Evolutionary conservation across 805 yeast genomes (phyloP).

Genomic region (Wickerhamomyces bisporus): DNA sequence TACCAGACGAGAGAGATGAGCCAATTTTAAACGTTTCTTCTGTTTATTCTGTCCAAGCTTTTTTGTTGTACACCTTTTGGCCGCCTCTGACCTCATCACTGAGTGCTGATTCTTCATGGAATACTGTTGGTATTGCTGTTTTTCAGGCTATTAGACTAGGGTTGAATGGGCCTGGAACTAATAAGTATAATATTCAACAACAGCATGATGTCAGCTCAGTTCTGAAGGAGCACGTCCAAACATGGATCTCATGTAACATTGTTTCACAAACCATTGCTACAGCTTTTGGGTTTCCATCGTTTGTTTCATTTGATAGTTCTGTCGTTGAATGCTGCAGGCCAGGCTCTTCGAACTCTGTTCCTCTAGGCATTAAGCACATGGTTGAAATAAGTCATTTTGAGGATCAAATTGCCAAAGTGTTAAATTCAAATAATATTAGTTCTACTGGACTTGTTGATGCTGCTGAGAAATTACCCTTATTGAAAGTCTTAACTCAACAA

Average conservation of each 20-base stretch:
- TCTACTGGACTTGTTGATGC: constrained; percentile 60
- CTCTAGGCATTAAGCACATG: constrained; percentile 55
- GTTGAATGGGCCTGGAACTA: constrained; percentile 68
- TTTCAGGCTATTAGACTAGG: constrained; percentile 93
- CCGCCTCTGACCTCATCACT: constrained; percentile 93
- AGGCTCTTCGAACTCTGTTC: constrained; percentile 29
- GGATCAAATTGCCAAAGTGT: constrained; percentile 73
- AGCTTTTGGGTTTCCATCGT: constrained; percentile 92
- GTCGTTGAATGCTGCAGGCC: constrained; percentile 50
- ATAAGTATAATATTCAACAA: constrained; percentile 38
- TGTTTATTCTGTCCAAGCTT: constrained; percentile 92
- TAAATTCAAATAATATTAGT: constrained; percentile 66
- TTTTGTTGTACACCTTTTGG: constrained; percentile 85
- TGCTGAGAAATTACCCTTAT: constrained; percentile 67
- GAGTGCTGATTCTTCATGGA: constrained; percentile 95
- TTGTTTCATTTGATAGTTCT: constrained; percentile 76
- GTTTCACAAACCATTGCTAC: constrained; percentile 89
- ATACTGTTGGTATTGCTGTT: constrained; percentile 87
- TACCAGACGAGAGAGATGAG: constrained; percentile 72
- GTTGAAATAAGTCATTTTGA: constrained; percentile 81
- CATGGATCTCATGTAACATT: constrained; percentile 92
- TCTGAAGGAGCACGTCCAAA: constrained; percentile 72
- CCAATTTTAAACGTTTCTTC: constrained; percentile 85
- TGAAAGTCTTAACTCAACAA: constrained; percentile 65
- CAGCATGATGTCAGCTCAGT: constrained; percentile 27